Base-by-base conservation (phyloP, 2,329 filamentous ascomycete species). In the Cordyceps cateniannulata region DNA sequence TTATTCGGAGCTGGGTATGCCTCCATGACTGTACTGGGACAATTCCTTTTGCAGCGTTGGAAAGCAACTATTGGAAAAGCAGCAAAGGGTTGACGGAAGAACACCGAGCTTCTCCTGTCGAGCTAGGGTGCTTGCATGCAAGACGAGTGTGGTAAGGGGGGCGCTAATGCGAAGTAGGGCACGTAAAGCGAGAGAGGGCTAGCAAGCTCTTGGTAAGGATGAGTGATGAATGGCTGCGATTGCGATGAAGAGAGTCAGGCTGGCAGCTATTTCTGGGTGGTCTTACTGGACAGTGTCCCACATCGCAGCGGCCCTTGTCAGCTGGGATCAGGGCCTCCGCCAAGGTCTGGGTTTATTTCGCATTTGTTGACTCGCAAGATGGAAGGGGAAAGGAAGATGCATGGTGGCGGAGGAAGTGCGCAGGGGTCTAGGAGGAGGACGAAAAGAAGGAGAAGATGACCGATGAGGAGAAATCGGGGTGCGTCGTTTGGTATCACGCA, bases 401-500 rank as follows among this genome's bases (percentile, higher is more conserved):
- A 38, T 24, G 29, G 54, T 49, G 38, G 51, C 32, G 18, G 22
- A 18, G 42, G 29, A 57, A 24, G 20, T 14, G 29, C 9, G 55
- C 45, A 58, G 12, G 32, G 32, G 10, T 35, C 32, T 14, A 35
- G 32, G 32, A 9, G 32, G 32, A 35, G 10, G 32, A 35, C 10
- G 29, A 49, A 27, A 22, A 50, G 55, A 48, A 22, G 12, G 32
- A 16, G 12, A 12, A 38, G 57, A 25, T 52, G 48, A 52, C 57
- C 38, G 38, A 47, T 25, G 48, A 40, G 10, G n/a, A 20, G 24
- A 32, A 18, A 12, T 9, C 10, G 24, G 47, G 50, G 57, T 38
- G 40, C 47, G 25, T 59, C 56, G 48, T 45, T 29, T 47, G 57
- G 35, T 58, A 59, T 59, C n/a, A 59, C 49, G n/a, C n/a, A 59